Conservation (phyloP, 2,329 filamentous ascomycete genomes). For the Endocalyx cinctus region DNA sequence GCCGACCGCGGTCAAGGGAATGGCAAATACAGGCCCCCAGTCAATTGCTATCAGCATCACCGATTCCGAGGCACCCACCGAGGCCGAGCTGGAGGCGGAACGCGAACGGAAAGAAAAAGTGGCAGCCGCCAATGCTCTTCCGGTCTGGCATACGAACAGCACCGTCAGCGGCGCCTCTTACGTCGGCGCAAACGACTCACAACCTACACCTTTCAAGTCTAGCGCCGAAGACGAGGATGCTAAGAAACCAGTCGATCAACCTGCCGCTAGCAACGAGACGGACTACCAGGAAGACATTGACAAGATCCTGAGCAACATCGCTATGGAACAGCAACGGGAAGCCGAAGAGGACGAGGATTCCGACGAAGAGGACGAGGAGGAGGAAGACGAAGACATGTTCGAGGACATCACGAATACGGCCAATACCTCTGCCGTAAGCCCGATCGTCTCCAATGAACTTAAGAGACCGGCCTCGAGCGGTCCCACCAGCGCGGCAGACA, state of each 20-base stretch:
- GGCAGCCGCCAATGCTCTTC: slow-evolving; percentile 64
- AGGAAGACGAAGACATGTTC: slow-evolving; percentile 29
- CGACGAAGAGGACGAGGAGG: slow-evolving; percentile 24
- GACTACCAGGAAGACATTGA: slow-evolving; percentile 64
- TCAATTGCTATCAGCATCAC: slow-evolving; percentile 68
- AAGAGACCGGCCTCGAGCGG: slow-evolving; percentile 24
- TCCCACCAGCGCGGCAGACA: slow-evolving; percentile 27
- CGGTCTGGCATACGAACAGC: slow-evolving; percentile 67
- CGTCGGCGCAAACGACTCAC: slow-evolving; percentile 26
- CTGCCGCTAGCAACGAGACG: slow-evolving; percentile 44
- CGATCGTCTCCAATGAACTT: slow-evolving; percentile 21
- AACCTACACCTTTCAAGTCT: slow-evolving; percentile 16
- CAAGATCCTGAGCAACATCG: slow-evolving; percentile 55
- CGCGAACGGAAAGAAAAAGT: slow-evolving; percentile 61
- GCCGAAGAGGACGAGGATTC: slow-evolving; percentile 42
- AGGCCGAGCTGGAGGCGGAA: slow-evolving; percentile 63
- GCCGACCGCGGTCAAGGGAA: slow-evolving; percentile 65
- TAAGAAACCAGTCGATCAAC: slow-evolving; percentile 38
- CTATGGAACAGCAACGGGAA: slow-evolving; percentile 47
- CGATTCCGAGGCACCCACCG: slow-evolving; percentile 59
- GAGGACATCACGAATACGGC: slow-evolving; percentile 28
- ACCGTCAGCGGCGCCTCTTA: slow-evolving; percentile 64
- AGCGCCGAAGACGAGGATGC: slow-evolving; percentile 38
- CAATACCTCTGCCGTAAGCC: too few relatives aligned
- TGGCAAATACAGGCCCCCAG: slow-evolving; percentile 62